Conservation (phyloP, 129 eudicot genomes). For the Pseudognaphalium luteoalbum region DNA sequence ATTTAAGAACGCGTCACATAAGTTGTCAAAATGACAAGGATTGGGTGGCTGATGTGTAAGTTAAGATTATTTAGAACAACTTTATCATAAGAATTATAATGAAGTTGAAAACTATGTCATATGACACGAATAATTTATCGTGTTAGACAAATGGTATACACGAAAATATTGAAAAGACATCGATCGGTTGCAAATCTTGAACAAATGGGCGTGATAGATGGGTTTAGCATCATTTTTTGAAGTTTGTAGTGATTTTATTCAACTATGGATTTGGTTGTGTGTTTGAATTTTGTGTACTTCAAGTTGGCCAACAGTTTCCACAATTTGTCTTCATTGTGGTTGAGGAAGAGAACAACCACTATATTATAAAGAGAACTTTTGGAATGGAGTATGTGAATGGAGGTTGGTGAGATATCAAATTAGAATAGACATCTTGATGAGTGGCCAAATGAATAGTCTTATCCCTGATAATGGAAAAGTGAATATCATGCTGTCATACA, state of each 20-base stretch:
- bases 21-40: slow-evolving; percentile 1
- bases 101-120: slow-evolving; percentile 5
- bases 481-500: no score
- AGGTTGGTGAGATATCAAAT: slow-evolving; percentile 17
- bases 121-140: slow-evolving; percentile 10
- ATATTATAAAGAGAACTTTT: slow-evolving; percentile 1
- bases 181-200: slow-evolving; percentile 33
- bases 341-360: slow-evolving; percentile 11
- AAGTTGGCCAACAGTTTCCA: slow-evolving; percentile 37
- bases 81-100: no score
- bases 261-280: slow-evolving; percentile 29
- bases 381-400: not conserved
- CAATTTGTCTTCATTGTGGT: slow-evolving; percentile 16
- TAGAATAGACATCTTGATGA: not conserved
- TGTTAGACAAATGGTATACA: slow-evolving; percentile 21
- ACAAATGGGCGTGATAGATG: slow-evolving; percentile 28
- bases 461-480: no score
- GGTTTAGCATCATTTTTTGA: slow-evolving; percentile 19
- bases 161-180: slow-evolving; percentile 33
- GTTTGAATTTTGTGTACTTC: slow-evolving; percentile 34
- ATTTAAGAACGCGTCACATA: not conserved
- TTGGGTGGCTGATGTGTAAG: slow-evolving; percentile 6
- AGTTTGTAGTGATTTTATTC: slow-evolving; percentile 31
- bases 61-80: no score
- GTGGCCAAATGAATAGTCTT: not conserved